Evolutionary conservation across 176 grass and related monocot species (phyloP).

Genomic region (Oropetium thomaeum): DNA sequence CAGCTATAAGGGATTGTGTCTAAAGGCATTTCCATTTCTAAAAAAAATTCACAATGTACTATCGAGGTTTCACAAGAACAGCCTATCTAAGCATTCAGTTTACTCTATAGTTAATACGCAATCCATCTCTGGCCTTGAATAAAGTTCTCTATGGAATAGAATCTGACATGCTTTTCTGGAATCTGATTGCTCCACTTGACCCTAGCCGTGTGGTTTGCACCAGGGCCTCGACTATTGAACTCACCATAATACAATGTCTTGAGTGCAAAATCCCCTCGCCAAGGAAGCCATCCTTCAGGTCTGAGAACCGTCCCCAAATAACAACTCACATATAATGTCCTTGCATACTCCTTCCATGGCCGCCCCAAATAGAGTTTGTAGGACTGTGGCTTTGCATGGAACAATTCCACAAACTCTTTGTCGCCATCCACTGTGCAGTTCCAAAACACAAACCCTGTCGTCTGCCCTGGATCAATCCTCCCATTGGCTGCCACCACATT

Average conservation of each 20-base stretch:
- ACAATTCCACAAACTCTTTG: slow-evolving; percentile 48
- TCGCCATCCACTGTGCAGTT: slow-evolving; percentile 58
- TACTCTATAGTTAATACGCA: neutral
- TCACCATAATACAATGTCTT: slow-evolving; percentile 73
- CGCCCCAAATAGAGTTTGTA: slow-evolving; percentile 74
- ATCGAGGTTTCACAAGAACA: slow-evolving; percentile 14
- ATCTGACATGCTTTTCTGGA: slow-evolving; percentile 35
- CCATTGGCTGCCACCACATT: slow-evolving; percentile 76
- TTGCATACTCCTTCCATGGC: slow-evolving; percentile 87
- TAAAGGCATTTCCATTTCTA: neutral
- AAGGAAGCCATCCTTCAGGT: slow-evolving; percentile 79
- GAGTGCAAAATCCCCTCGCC: slow-evolving; percentile 63
- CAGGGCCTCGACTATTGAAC: slow-evolving; percentile 60
- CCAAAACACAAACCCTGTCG: slow-evolving; percentile 72
- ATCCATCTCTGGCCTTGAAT: slow-evolving; percentile 83
- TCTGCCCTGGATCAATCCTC: slow-evolving; percentile 72
- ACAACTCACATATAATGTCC: slow-evolving; percentile 59
- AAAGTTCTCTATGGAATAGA: slow-evolving; percentile 77
- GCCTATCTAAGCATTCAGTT: slow-evolving; percentile 5
- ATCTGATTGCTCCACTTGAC: slow-evolving; percentile 69
- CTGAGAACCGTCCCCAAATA: slow-evolving; percentile 59
- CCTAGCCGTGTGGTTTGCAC: slow-evolving; percentile 57
- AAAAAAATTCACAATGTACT: neutral
- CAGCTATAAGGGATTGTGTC: neutral
- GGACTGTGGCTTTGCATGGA: slow-evolving; percentile 39